Conservation (phyloP, 352 stramenopile species). For the Salisapilia sapeloensis region DNA sequence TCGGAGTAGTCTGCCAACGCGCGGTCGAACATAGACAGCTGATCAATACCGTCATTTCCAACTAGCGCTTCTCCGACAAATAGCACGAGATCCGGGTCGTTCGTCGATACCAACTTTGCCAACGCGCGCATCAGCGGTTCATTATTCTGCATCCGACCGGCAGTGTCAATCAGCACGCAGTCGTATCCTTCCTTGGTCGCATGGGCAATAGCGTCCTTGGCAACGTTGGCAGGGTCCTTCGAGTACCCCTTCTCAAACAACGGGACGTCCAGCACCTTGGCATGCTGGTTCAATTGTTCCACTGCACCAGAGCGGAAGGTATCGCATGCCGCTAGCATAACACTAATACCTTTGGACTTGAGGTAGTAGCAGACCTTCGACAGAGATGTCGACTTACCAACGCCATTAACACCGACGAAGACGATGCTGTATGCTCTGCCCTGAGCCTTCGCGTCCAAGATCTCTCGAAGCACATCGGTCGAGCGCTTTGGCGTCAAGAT, state of each 20-base stretch:
- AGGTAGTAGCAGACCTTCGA: constrained; percentile 99
- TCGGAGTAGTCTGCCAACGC: constrained; percentile 82
- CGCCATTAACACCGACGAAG: constrained; percentile 98
- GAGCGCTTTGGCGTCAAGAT: constrained; percentile 93
- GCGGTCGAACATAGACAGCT: constrained; percentile 92
- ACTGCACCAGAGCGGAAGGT: constrained; percentile 98
- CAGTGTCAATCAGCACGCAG: constrained; percentile 97
- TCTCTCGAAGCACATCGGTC: constrained; percentile 92
- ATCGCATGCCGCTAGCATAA: constrained; percentile 95
- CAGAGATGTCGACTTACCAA: constrained; percentile 97
- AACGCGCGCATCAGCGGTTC: constrained; percentile 96
- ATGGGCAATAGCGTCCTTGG: constrained; percentile 91
- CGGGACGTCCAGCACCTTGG: constrained; percentile 90
- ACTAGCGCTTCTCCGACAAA: constrained; percentile 99
- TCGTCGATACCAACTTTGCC: constrained; percentile 93
- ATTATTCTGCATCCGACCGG: constrained; percentile 99
- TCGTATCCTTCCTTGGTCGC: constrained; percentile 89
- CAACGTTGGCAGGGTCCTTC: constrained; percentile 92
- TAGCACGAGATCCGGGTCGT: constrained; percentile 93
- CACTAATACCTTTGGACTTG: constrained; percentile 92
- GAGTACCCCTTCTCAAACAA: constrained; percentile 95
- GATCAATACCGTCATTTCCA: constrained; percentile 97
- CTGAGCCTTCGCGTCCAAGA: constrained; percentile 74
- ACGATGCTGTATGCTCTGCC: constrained; percentile 94
- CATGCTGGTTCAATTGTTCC: constrained; percentile 96